These are phyloP conservation scores for Thermomucor indicae-seudaticae DNA, from an alignment of 371 early-diverging fungal species.

Conservation along the genomic window DNA sequence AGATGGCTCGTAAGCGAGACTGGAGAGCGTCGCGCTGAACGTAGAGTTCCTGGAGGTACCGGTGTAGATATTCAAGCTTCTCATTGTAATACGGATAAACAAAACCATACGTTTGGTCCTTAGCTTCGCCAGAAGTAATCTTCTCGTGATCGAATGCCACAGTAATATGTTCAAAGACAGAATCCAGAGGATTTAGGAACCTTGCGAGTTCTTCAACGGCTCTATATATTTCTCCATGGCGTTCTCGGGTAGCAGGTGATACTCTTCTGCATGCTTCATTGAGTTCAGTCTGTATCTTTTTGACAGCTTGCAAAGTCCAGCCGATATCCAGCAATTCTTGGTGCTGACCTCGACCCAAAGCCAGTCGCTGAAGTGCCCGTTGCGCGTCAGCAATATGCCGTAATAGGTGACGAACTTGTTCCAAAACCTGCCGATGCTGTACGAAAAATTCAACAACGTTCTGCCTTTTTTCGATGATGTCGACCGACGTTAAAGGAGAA, in stretches of 20 bases:
- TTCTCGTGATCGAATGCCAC: slow-evolving; percentile 41
- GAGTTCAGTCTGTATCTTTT: slow-evolving; percentile 3
- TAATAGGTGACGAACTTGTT: slow-evolving; percentile 47
- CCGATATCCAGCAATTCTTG: slow-evolving; percentile 64
- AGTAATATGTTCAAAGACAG: slow-evolving; percentile 24
- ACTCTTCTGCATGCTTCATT: no score
- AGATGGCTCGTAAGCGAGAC: slow-evolving; percentile 16
- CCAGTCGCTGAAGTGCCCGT: slow-evolving; percentile 65
- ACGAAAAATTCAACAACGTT: slow-evolving; percentile 69
- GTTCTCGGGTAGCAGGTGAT: no score
- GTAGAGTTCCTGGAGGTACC: slow-evolving; percentile 20
- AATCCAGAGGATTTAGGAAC: slow-evolving; percentile 25
- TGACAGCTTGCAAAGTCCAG: slow-evolving; percentile 46
- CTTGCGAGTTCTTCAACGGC: slow-evolving; percentile 12
- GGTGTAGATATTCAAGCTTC: slow-evolving; percentile 17
- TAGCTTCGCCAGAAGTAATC: slow-evolving; percentile 29
- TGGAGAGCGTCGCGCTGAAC: slow-evolving; percentile 19
- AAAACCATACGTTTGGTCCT: slow-evolving; percentile 38
- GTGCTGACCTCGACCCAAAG: slow-evolving; percentile 60
- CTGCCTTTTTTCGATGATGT: slow-evolving; percentile 56
- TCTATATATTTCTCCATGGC: not conserved
- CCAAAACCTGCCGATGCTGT: slow-evolving; percentile 41
- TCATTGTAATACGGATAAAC: slow-evolving; percentile 35
- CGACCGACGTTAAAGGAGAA: slow-evolving; percentile 57
- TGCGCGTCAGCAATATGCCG: slow-evolving; percentile 65